A percentile compares a stretch with the other conserved stretches of the same genome.
Conservation (phyloP, 2,329 filamentous ascomycete species). For the Sporothrix curviconia region DNA sequence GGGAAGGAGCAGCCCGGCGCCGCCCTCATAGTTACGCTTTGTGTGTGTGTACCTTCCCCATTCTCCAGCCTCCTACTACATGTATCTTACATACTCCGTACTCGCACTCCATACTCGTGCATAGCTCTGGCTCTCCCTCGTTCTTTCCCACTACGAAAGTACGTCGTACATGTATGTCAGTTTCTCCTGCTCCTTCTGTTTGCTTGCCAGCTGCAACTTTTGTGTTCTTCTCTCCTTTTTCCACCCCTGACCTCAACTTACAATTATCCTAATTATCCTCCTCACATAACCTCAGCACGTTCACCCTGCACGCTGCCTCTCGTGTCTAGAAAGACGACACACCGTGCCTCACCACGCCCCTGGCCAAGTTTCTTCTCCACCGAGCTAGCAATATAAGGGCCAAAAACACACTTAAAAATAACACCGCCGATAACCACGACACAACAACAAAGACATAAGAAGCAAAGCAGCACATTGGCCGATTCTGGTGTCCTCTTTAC, state of each 20-base stretch:
- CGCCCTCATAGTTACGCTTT: background rate
- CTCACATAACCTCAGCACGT: background rate
- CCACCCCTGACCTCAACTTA: background rate
- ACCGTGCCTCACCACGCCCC: background rate
- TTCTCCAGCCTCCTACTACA: background rate
- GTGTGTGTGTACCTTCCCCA: background rate
- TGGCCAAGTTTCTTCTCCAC: background rate
- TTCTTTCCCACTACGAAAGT: too few species aligned
- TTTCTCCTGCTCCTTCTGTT: background rate
- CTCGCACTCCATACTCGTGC: too few species aligned
- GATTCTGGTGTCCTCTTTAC: too few species aligned
- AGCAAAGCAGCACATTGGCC: background rate
- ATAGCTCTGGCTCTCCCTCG: background rate
- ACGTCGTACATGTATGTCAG: too few species aligned
- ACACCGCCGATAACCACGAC: background rate
- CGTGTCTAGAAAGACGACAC: background rate
- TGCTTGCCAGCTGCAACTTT: background rate
- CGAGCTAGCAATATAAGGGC: background rate
- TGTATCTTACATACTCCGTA: background rate
- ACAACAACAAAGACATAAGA: background rate
- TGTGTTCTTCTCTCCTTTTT: background rate
- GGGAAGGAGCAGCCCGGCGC: background rate
- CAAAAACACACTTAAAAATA: background rate
- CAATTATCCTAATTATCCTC: background rate
- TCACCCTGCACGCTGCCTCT: background rate